A percentile compares a stretch with the other conserved stretches of the same genome.
Evolutionary conservation across 352 stramenopile species (phyloP).

Genomic region (Thalassiosira exigua): DNA sequence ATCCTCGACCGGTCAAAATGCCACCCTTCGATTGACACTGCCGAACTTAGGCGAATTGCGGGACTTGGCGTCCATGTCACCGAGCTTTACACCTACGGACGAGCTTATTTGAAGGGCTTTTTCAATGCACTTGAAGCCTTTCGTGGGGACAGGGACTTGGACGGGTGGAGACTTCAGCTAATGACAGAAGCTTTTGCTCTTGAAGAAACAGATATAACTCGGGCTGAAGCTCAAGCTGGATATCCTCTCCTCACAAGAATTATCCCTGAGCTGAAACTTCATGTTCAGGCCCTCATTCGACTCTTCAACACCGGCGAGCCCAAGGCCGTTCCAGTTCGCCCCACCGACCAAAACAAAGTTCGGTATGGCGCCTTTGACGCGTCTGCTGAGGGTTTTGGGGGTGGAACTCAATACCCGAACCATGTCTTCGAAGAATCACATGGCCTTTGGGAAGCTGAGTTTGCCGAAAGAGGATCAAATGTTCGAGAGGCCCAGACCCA

Average conservation of each 20-base stretch:
- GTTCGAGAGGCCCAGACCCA: conserved; percentile 28
- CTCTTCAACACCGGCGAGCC: conserved; percentile 20
- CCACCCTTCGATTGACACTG: no score
- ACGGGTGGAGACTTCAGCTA: conserved; percentile 30
- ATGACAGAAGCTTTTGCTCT: conserved; percentile 10
- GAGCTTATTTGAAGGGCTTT: no score
- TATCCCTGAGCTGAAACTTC: conserved; percentile 22
- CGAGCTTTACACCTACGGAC: no score
- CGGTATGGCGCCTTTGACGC: conserved; percentile 29
- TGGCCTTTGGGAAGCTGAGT: conserved; percentile 10
- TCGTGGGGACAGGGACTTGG: conserved; percentile 22
- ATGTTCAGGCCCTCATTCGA: conserved; percentile 17
- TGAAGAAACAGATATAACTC: conserved; percentile 2
- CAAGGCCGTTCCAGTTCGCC: conserved; percentile 14
- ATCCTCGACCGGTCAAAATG: conserved; percentile 14
- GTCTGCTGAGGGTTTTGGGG: conserved; percentile 37
- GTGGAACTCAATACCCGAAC: conserved; percentile 23
- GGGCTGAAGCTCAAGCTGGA: not conserved
- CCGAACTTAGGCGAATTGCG: conserved; percentile 24
- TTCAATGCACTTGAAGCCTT: conserved; percentile 51
- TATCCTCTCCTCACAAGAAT: conserved; percentile 30
- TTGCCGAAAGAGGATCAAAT: conserved; percentile 25
- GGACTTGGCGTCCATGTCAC: conserved; percentile 34
- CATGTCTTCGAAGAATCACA: not conserved
- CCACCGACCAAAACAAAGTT: conserved; percentile 22